Conservation (phyloP, 176 grass and related monocot genomes). For the Urochloa ruziziensis region DNA sequence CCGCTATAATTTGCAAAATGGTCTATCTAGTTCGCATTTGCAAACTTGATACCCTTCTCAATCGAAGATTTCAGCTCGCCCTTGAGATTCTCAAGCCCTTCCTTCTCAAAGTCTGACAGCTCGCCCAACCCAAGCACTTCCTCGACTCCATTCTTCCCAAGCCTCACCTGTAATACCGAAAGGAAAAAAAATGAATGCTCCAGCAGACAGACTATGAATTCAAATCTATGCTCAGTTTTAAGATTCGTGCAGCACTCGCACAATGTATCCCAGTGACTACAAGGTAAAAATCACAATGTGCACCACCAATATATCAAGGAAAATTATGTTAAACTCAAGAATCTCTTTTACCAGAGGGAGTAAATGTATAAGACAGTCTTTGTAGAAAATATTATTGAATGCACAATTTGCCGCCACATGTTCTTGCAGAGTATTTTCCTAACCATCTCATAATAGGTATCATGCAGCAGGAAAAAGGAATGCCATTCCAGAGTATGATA, state of each 20-base stretch:
- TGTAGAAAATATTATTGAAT: neutral
- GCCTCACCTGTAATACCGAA: no score
- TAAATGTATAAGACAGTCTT: neutral
- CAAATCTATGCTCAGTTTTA: neutral
- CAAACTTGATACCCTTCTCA: conserved; percentile 83
- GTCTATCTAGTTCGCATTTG: conserved; percentile 21
- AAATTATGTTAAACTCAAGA: neutral
- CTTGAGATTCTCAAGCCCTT: conserved; percentile 73
- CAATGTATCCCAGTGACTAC: neutral
- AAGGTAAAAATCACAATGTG: neutral
- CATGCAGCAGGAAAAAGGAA: neutral
- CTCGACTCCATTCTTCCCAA: no score
- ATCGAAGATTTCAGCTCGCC: conserved; percentile 79
- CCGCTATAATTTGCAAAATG: conserved; percentile 38
- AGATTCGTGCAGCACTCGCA: neutral
- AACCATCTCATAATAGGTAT: neutral
- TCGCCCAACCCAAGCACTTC: no score
- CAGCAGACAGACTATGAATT: neutral
- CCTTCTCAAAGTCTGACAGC: conserved; percentile 38
- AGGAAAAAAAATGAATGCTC: neutral
- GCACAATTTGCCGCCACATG: neutral
- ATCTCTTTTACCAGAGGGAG: neutral
- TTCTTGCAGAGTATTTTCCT: neutral
- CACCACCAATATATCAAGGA: no score
- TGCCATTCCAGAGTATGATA: neutral